Percentiles rank a stretch among this genome's conserved stretches.
Evolutionary conservation across 1,139 yeast species (phyloP).

Genomic region (Nakaseomyces uthaithaninus): DNA sequence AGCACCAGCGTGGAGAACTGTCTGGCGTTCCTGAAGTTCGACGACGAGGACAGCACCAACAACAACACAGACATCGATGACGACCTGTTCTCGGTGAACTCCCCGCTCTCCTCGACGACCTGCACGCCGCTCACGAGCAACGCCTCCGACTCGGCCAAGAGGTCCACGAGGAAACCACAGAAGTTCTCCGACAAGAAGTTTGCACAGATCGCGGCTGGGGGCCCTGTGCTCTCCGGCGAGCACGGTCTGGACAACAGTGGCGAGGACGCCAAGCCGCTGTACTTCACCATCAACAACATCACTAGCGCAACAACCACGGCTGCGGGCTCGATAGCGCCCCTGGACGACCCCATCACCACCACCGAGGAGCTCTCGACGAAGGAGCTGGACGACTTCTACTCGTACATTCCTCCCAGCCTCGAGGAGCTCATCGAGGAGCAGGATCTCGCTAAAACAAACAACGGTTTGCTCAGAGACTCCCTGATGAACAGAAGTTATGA

Average conservation of each 20-base stretch:
- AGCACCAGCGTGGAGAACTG: constrained; percentile 8
- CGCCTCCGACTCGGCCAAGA: not conserved
- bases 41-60: constrained; percentile 19
- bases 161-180: not conserved
- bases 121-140: constrained; percentile 2
- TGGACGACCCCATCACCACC: constrained; percentile 9
- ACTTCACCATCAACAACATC: constrained; percentile 7
- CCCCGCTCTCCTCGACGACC: constrained; percentile 3
- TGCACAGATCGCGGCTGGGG: not conserved
- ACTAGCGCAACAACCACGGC: constrained; percentile 1
- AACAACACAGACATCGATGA: constrained; percentile 4
- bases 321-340: constrained; percentile 4
- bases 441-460: constrained; percentile 14
- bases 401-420: constrained; percentile 28
- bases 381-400: constrained; percentile 10
- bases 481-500: constrained; percentile 6
- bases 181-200: constrained; percentile 1
- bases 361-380: constrained; percentile 8
- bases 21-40: constrained; percentile 28
- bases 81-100: constrained; percentile 4
- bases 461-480: constrained; percentile 6
- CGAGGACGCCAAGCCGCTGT: constrained; percentile 1
- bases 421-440: constrained; percentile 32
- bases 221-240: not conserved
- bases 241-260: not conserved